Evolutionary conservation across 2,329 filamentous ascomycete species (phyloP), one percentile per base, ranked within the genome.

Genomic region (Xylariaceae sp.): DNA sequence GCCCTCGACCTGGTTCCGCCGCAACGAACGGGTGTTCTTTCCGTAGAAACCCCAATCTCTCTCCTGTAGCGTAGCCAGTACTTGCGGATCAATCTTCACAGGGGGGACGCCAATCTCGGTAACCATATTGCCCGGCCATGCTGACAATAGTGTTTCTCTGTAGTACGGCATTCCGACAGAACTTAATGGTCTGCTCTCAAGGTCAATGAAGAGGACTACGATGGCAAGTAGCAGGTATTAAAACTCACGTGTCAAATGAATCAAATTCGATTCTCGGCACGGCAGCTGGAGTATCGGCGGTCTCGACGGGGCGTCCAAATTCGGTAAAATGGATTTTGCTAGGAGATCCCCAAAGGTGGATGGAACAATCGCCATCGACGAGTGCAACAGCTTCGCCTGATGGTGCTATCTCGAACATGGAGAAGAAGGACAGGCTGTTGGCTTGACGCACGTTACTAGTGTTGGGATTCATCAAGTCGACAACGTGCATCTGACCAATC

Each of bases 401-500:
- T 0, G 91, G 88, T 3, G 93, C 91, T 64, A 97, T 87, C 66
- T 96, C 92, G 62, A 97, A 86, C 62, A 90, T 88, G 57, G 86
- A 87, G 65, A 96, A 82, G 65, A 89, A 91, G 1, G 82, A 83
- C 24, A 87, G 82, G 4, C 93, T 85, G 67, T 93, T 92, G 29
- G 90, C 88, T 75, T 96, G 92, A 47, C 90, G 86, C 48, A 96
- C 86, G 65, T 90, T 93, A 70, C 91, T 92, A 17, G 91, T 88
- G 69, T 96, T 93, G 0, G 92, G 91, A 61, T 96, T 96, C 86
- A 96, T 92, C 4, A 99, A 83, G 73, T 99, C 95, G 47, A 98
- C 92, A 12, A 98, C 89, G 71, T 99, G 94, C 73, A 99, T 90
- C 73, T 97, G 92, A 1, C 96, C 95, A 39, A 87, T 90, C 69